These are phyloP conservation scores for Plantago coronopus DNA, from an alignment of 305 asterid genomes.

Conservation along the genomic window DNA sequence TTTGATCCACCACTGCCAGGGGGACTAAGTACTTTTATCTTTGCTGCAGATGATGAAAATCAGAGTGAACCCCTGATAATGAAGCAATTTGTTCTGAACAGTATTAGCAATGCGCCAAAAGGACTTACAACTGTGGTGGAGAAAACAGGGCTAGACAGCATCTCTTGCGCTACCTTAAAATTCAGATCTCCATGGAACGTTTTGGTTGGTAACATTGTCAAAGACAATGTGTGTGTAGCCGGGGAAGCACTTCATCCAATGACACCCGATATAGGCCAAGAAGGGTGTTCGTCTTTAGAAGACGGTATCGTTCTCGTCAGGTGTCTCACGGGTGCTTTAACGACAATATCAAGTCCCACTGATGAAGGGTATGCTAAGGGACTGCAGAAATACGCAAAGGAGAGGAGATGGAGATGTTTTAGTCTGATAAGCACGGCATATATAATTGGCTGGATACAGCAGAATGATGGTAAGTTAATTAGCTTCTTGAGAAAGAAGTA, in stretches of 20 bases:
- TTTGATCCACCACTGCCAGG: too few species aligned
- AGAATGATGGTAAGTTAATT: conserved; percentile 35
- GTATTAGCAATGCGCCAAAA: conserved; percentile 21
- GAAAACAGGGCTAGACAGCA: conserved; percentile 32
- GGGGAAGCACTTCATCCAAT: conserved; percentile 70
- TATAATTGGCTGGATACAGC: conserved; percentile 46
- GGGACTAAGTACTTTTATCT: background rate
- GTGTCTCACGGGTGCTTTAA: conserved; percentile 38
- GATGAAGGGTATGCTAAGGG: conserved; percentile 30
- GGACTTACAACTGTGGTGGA: conserved; percentile 31
- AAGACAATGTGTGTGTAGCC: conserved; percentile 37
- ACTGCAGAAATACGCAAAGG: conserved; percentile 36
- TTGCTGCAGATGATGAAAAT: conserved; percentile 34
- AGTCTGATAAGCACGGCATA: conserved; percentile 39
- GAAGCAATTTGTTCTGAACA: conserved; percentile 49
- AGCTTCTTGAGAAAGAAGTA: conserved; percentile 39
- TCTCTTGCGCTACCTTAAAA: conserved; percentile 35
- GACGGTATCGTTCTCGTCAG: conserved; percentile 52
- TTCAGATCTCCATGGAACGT: conserved; percentile 41
- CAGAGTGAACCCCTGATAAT: conserved; percentile 34
- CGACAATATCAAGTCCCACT: too few species aligned
- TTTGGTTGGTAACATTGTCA: conserved; percentile 35
- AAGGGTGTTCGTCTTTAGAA: conserved; percentile 55
- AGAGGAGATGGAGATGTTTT: conserved; percentile 62
- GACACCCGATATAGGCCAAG: conserved; percentile 68